Conservation (phyloP, 2,329 filamentous ascomycete genomes). For the Fusarium camptoceras region DNA sequence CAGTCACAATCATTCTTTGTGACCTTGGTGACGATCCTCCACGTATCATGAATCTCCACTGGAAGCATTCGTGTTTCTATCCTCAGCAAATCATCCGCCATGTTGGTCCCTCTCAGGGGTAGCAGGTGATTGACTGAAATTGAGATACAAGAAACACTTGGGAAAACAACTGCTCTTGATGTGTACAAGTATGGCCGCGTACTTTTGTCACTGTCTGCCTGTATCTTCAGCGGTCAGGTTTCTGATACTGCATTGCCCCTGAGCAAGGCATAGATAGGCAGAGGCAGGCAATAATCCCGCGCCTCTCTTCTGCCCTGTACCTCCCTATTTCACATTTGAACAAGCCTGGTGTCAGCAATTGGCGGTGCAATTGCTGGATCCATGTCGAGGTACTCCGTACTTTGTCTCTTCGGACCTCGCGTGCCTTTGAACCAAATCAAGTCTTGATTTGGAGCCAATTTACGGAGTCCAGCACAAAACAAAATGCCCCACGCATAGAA, state of each 20-base stretch:
- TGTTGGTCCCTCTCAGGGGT: not conserved
- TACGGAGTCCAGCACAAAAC: slow-evolving; percentile 17
- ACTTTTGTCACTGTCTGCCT: not conserved
- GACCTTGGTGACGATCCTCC: slow-evolving; percentile 31
- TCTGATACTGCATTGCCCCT: slow-evolving; percentile 9
- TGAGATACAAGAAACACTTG: not conserved
- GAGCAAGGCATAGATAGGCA: slow-evolving; percentile 6
- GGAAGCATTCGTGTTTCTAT: slow-evolving; percentile 24
- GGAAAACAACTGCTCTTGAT: not conserved
- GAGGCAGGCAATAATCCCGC: slow-evolving; percentile 25
- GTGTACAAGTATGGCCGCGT: not conserved
- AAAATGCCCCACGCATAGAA: slow-evolving; percentile 30
- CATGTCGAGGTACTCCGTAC: slow-evolving; percentile 12
- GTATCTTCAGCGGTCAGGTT: not conserved
- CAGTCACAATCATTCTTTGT: slow-evolving; percentile 9
- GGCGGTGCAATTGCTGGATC: slow-evolving; percentile 16
- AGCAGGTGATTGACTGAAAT: not conserved
- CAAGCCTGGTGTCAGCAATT: slow-evolving; percentile 12
- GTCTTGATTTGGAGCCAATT: slow-evolving; percentile 25
- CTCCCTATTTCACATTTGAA: slow-evolving; percentile 20
- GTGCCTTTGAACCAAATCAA: slow-evolving; percentile 38
- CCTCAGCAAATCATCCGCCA: slow-evolving; percentile 26
- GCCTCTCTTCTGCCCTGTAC: slow-evolving; percentile 35
- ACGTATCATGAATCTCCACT: slow-evolving; percentile 36
- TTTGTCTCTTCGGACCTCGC: slow-evolving; percentile 21